These are phyloP conservation scores for Theileria parva DNA, from an alignment of 169 alveolate species.

Conservation along the genomic window DNA sequence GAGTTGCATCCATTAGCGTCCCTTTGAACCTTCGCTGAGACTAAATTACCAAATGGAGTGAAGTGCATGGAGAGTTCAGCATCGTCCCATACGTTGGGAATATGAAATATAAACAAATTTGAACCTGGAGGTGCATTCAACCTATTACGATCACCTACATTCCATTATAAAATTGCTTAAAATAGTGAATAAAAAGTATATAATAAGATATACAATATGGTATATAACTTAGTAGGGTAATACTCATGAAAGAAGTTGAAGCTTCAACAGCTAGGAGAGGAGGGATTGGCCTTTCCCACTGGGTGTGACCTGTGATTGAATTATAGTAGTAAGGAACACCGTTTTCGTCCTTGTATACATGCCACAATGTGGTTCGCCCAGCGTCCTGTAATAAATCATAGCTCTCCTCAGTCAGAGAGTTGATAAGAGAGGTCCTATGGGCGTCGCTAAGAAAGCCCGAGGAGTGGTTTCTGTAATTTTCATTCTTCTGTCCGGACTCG, in stretches of 20 bases:
- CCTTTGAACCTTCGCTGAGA: slow-evolving; percentile 87
- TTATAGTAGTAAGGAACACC: slow-evolving; percentile 79
- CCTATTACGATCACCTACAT: slow-evolving; percentile 65
- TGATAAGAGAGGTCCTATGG: slow-evolving; percentile 30
- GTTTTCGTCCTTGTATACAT: slow-evolving; percentile 71
- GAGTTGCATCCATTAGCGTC: slow-evolving; percentile 80
- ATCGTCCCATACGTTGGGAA: slow-evolving; percentile 89
- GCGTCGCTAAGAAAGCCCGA: slow-evolving; percentile 7
- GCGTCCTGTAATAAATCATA: slow-evolving; percentile 68
- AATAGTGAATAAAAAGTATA: not conserved
- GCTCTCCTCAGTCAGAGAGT: slow-evolving; percentile 44
- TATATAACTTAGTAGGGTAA: not conserved
- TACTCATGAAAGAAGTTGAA: slow-evolving; percentile 30
- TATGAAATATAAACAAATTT: slow-evolving; percentile 88
- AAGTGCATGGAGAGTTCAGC: slow-evolving; percentile 82
- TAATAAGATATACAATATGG: not conserved
- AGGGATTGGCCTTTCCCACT: slow-evolving; percentile 89
- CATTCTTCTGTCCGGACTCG: slow-evolving; percentile 20
- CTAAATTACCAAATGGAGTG: slow-evolving; percentile 85
- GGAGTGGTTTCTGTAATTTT: not conserved
- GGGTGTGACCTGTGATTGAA: slow-evolving; percentile 81
- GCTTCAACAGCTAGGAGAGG: slow-evolving; percentile 68
- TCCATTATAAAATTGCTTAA: no score
- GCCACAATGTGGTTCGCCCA: slow-evolving; percentile 74
- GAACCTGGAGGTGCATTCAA: slow-evolving; percentile 89